Evolutionary conservation across 2,329 filamentous ascomycete genomes (phyloP), one percentile per base, ranked within the genome.

Genomic region (Nannizziopsis arthrosporioides): DNA sequence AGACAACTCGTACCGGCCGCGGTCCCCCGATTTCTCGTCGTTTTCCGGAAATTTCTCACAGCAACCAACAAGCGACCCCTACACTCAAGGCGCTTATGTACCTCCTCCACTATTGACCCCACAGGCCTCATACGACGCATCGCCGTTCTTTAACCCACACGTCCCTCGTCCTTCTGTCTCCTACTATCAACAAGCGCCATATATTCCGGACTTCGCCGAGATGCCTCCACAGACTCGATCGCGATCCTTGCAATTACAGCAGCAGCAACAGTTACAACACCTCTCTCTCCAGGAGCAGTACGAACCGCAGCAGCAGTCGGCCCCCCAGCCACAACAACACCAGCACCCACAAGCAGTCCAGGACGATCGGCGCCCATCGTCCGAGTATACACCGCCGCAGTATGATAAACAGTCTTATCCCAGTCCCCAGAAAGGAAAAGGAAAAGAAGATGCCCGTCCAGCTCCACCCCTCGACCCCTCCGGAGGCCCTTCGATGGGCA

Each of bases 11-110:
- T 72, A 73, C 61, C 65, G 68, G 56, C 70, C 70, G 53, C 65
- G 64, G 59, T 73, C 70, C 39, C 71, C 71, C 57, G 69, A 73
- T 56, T 67, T 78, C 55, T 74, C 75, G 17, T 68, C 66, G 59
- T 68, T 72, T 59, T 59, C 69, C 56, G 58, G 66, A 50, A 58
- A 63, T 56, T 62, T 68, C 54, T 57, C 60, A 59, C 52, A 57
- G 49, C 56, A 59, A 38, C 48, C 61, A 65, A 55, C 61, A 61
- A 51, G 55, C 59, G 39, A 53, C 53, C 36, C 53, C 59, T 55
- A 59, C 51, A 54, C 12, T 11, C 47, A 48, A 15, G 54, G 57
- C 47, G 30, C 45, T 9, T 61, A 61, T 57, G 59, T 57, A 49
- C 56, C 57, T 50, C 64, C 56, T 48, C 65, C 61, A 15, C 40